Conservation (phyloP, 2,329 filamentous ascomycete genomes). For the Calonectria honghensis region DNA sequence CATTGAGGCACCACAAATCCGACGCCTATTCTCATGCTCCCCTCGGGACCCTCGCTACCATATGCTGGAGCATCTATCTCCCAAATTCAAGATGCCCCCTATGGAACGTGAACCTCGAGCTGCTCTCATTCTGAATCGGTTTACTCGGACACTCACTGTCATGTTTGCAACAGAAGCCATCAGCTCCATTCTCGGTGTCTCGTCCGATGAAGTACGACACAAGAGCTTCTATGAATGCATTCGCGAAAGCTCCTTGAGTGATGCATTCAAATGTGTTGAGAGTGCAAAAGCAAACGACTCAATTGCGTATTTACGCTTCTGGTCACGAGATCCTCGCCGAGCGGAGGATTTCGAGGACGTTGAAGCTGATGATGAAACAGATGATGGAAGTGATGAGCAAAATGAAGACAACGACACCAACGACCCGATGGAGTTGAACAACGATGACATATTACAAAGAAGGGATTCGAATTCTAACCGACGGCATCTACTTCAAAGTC, state of each 20-base stretch:
- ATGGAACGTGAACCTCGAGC: slow-evolving; percentile 86
- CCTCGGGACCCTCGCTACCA: slow-evolving; percentile 90
- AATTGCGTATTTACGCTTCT: slow-evolving; percentile 91
- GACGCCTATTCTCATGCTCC: slow-evolving; percentile 87
- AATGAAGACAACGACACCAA: slow-evolving; percentile 34
- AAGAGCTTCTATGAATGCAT: slow-evolving; percentile 94
- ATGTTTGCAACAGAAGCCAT: slow-evolving; percentile 91
- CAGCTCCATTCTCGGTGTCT: slow-evolving; percentile 83
- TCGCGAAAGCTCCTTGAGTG: slow-evolving; percentile 82
- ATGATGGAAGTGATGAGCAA: slow-evolving; percentile 50
- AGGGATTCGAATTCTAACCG: slow-evolving; percentile 19
- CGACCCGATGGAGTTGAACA: slow-evolving; percentile 10
- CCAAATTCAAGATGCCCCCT: slow-evolving; percentile 82
- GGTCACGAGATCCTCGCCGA: slow-evolving; percentile 84
- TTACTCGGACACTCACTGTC: slow-evolving; percentile 86
- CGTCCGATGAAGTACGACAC: slow-evolving; percentile 80
- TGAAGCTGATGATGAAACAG: slow-evolving; percentile 65
- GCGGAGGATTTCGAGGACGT: slow-evolving; percentile 69
- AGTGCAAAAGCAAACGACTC: slow-evolving; percentile 93
- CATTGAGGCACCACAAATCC: slow-evolving; percentile 84
- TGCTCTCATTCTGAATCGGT: slow-evolving; percentile 89
- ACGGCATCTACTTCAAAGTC: slow-evolving; percentile 47
- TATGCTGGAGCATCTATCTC: slow-evolving; percentile 90
- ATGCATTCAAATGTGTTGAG: slow-evolving; percentile 87
- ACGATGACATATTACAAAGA: not conserved